Percentiles rank a stretch among this genome's conserved stretches.
Conservation (phyloP, 1,139 yeast species). For the Geotrichum bryndzae region DNA sequence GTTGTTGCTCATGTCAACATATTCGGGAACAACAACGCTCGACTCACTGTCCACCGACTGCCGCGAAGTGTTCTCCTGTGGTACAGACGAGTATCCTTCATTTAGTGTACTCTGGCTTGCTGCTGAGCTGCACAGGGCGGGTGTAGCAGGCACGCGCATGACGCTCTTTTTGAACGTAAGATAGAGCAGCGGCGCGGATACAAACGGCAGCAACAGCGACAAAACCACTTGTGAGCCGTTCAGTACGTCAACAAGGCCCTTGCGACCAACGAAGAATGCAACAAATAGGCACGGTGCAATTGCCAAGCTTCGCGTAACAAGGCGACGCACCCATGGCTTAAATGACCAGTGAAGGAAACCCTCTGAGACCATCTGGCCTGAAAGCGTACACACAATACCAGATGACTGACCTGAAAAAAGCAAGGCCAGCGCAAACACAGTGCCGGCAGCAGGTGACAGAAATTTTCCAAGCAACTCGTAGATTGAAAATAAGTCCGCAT, state of each 20-base stretch:
- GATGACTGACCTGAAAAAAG: conserved; percentile 76
- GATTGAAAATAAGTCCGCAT: conserved; percentile 71
- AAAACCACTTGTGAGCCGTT: conserved; percentile 86
- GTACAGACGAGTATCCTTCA: neutral
- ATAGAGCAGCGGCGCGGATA: conserved; percentile 81
- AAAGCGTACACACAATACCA: conserved; percentile 80
- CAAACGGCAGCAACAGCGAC: conserved; percentile 77
- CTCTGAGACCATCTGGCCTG: conserved; percentile 80
- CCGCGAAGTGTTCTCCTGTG: neutral
- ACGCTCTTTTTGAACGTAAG: conserved; percentile 69
- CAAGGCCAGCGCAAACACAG: conserved; percentile 69
- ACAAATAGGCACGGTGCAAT: conserved; percentile 65
- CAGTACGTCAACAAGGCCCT: conserved; percentile 47
- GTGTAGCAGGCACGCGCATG: conserved; percentile 55
- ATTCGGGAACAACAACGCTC: conserved; percentile 18
- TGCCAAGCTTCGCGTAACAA: conserved; percentile 64
- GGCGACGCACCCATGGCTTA: conserved; percentile 70
- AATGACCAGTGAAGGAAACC: conserved; percentile 77
- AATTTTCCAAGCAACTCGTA: conserved; percentile 51
- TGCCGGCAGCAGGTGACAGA: conserved; percentile 69
- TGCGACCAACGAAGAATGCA: conserved; percentile 51
- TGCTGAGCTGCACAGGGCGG: neutral
- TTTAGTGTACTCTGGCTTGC: neutral
- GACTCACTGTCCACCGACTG: conserved; percentile 1
- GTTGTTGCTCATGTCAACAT: conserved; percentile 64